Conservation (phyloP, 768 basidiomycete species). For the Auriscalpium microsporum region DNA sequence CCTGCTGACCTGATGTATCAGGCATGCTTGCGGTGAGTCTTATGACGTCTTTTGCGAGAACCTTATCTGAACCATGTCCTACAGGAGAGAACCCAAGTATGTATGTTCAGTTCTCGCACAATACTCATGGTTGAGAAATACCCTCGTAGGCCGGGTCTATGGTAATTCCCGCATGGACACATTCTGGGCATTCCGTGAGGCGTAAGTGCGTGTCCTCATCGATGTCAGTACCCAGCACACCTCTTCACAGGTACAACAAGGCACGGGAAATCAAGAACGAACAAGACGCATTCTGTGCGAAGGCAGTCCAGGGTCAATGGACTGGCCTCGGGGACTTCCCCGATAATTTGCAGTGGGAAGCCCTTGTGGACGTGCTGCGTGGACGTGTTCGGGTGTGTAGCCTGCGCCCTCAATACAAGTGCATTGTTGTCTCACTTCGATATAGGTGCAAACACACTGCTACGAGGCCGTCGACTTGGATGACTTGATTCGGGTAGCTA, state of each 20-base stretch:
- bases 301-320: constrained; percentile 41
- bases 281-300: constrained; percentile 62
- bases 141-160: constrained; percentile 16
- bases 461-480: constrained; percentile 65
- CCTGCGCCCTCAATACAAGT: background rate
- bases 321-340: constrained; percentile 50
- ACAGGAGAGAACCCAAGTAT: constrained; percentile 51
- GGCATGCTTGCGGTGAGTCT: constrained; percentile 51
- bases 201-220: constrained; percentile 20
- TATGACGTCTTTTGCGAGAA: background rate
- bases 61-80: constrained; percentile 1
- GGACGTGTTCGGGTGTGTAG: constrained; percentile 60
- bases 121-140: background rate
- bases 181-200: constrained; percentile 61
- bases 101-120: background rate
- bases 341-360: constrained; percentile 69
- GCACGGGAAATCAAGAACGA: constrained; percentile 56
- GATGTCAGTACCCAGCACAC: background rate
- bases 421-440: background rate
- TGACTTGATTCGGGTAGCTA: constrained; percentile 26
- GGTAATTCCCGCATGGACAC: constrained; percentile 59
- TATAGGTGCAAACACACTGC: constrained; percentile 47
- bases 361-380: constrained; percentile 67
- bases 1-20: constrained; percentile 14
- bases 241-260: constrained; percentile 41